Percentiles rank a stretch among this genome's conserved stretches.
These are phyloP conservation scores for Rhamnella rubrinervis DNA, from an alignment of 331 rosid genomes.

Conservation along the genomic window DNA sequence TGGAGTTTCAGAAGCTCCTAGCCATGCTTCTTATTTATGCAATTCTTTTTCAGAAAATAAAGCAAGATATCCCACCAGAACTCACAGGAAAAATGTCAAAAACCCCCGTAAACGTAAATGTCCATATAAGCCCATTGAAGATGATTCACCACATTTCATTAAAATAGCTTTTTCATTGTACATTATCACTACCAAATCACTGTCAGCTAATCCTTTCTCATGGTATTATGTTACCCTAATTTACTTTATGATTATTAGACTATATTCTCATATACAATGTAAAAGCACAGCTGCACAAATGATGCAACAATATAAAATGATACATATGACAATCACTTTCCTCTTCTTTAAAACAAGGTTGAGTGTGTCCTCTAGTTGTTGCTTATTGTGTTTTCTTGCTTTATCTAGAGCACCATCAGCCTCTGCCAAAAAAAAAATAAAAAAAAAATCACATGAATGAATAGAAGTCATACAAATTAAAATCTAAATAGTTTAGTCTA, in stretches of 20 bases:
- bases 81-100: too few relatives aligned
- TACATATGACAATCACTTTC: constrained; percentile 49
- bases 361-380: constrained; percentile 92
- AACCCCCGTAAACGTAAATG: too few relatives aligned
- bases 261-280: background rate
- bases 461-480: constrained; percentile 14
- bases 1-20: too few relatives aligned
- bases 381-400: constrained; percentile 97
- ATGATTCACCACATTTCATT: too few relatives aligned
- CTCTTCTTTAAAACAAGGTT: constrained; percentile 88
- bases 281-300: background rate
- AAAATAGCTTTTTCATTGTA: too few relatives aligned
- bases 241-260: background rate
- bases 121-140: too few relatives aligned
- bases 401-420: constrained; percentile 99
- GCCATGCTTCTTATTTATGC: too few relatives aligned
- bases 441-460: constrained; percentile 9
- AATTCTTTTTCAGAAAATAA: too few relatives aligned
- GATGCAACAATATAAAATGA: constrained; percentile 2
- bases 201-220: too few relatives aligned
- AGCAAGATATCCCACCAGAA: too few relatives aligned
- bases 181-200: too few relatives aligned
- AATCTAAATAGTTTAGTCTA: background rate
- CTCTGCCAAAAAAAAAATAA: constrained; percentile 51
- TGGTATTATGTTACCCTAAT: background rate